phyloP scores from a whole-genome alignment of 495 filamentous ascomycete genomes.

The Talaromyces stipitatus region DNA sequence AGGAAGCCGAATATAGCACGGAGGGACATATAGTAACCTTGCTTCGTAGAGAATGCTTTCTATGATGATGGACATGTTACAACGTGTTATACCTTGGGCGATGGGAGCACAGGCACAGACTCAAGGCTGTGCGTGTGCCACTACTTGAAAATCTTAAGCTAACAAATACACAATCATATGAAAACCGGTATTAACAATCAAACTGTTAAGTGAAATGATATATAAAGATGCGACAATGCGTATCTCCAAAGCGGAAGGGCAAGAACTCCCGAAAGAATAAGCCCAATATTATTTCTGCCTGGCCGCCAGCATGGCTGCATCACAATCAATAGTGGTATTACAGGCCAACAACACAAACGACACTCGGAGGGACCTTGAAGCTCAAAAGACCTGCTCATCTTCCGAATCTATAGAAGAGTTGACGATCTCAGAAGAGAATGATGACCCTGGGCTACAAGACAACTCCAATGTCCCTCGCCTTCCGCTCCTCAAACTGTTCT shows the following conservation, averaged over 20 bases:
- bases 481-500: slow-evolving; percentile 19
- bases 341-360: neutral
- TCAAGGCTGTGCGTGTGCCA: neutral
- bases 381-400: neutral
- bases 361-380: neutral
- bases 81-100: neutral
- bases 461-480: slow-evolving; percentile 24
- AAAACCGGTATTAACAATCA: neutral
- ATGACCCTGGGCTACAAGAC: neutral
- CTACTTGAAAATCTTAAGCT: neutral
- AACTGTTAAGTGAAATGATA: neutral
- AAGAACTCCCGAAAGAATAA: neutral
- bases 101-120: neutral
- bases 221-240: neutral
- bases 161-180: neutral
- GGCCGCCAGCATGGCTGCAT: neutral
- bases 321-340: neutral
- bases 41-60: neutral
- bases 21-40: no score
- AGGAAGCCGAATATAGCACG: no score
- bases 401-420: neutral
- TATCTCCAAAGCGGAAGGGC: neutral
- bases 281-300: neutral
- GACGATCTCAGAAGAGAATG: neutral
- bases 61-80: neutral